phyloP scores from a whole-genome alignment of 2,329 filamentous ascomycete genomes.

The Epichloe baconii region DNA sequence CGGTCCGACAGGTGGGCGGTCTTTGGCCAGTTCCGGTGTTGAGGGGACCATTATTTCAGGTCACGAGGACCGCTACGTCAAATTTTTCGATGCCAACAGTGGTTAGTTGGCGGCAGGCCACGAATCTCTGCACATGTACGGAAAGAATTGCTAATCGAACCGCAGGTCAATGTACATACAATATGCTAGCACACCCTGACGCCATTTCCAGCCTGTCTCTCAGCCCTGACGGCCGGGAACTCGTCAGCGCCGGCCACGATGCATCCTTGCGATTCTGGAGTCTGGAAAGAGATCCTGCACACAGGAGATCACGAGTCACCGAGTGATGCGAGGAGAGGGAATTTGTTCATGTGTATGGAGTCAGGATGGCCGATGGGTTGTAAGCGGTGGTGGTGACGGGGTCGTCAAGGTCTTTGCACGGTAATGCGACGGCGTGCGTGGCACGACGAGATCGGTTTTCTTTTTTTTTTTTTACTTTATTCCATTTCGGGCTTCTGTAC shows the following conservation, averaged over 20 bases:
- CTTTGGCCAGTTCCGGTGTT: conserved; percentile 59
- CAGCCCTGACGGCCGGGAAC: conserved; percentile 83
- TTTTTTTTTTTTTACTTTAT: background rate
- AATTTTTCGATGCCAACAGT: conserved; percentile 97
- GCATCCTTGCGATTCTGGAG: conserved; percentile 95
- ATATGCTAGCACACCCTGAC: conserved; percentile 91
- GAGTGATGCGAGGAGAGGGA: conserved; percentile 90
- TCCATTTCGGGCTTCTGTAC: background rate
- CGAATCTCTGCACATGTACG: background rate
- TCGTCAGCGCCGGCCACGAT: conserved; percentile 92
- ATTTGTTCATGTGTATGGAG: conserved; percentile 94
- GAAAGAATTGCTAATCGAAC: background rate
- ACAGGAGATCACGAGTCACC: conserved; percentile 86
- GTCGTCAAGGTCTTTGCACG: conserved; percentile 83
- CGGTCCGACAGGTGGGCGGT: conserved; percentile 61
- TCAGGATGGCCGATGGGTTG: conserved; percentile 85
- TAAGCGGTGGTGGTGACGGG: conserved; percentile 87
- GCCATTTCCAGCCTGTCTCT: conserved; percentile 85
- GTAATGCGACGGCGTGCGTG: conserved; percentile 15
- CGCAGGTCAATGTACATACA: conserved; percentile 97
- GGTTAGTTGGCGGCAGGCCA: conserved; percentile 47
- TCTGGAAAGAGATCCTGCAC: conserved; percentile 89
- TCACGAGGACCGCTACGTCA: conserved; percentile 89
- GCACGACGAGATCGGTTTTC: background rate
- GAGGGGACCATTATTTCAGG: conserved; percentile 93